Base-by-base conservation (phyloP, 2,329 filamentous ascomycete genomes). In the Penicillium sclerotigenum region DNA sequence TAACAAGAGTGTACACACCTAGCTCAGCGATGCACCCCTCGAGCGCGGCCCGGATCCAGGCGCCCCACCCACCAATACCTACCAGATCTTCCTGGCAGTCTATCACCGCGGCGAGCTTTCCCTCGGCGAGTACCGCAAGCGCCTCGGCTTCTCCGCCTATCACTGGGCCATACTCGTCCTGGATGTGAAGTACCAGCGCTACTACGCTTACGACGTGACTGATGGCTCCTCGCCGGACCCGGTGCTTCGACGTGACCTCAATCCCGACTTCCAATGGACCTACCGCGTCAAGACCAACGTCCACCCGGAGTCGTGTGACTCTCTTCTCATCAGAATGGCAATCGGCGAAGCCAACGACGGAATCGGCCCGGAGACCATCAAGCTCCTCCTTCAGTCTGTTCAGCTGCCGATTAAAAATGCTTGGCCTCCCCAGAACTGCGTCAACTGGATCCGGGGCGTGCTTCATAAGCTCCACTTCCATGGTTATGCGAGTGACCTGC, bases 181-280 rank as follows among this genome's bases (percentile, higher is more conserved):
- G 4, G 31, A 47, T 16, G 16, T 14, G 0, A 14, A 20, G 2
- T 5, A 42, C 5, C 2, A 46, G 10, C 29, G 20, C 7, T 37
- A 38, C 49, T n/a, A 53, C 24, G 54, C 48, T 14, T 56, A 36
- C 49, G 54, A 56, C 20, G 42, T 46, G n/a, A 56, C 48, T 16
- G 49, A 56, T 10, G 54, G 41, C 37, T 14, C 36, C 16, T 36
- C 36, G 9, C 48, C 49, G 3, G 49, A 56, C 29, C 34, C 20
- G 0, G 4, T 47, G 2, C 4, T 29, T 1, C 49, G 41, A 1
- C 29, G 20, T 4, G 49, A 56, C 29, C 34, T 36, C 16, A 56
- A 56, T 11, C 49, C 54, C 0, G 40, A 56, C 28, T 42, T 24
- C 42, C 18, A 56, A n/a, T 56, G 54, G 54, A 28, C 22, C 8